Percentiles rank a stretch among this genome's conserved stretches.
Evolutionary conservation across 352 stramenopile genomes (phyloP).

Genomic region (Phytophthora pisi): DNA sequence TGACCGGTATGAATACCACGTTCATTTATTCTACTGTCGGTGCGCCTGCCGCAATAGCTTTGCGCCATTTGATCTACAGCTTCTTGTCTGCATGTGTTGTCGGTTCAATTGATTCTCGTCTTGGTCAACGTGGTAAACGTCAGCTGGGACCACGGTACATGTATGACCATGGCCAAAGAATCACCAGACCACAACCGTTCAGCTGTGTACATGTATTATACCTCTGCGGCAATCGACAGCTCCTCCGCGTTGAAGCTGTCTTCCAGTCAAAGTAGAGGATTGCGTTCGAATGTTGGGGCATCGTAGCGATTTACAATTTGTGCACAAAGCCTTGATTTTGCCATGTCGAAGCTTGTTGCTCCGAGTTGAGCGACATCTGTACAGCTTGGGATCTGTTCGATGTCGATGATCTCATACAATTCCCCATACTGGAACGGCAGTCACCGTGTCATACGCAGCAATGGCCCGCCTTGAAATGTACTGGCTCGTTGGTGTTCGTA

Average conservation of each 20-base stretch:
- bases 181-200: not conserved
- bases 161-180: not conserved
- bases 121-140: not conserved
- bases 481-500: conserved; percentile 26
- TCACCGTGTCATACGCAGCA: conserved; percentile 4
- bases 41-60: too few relatives aligned
- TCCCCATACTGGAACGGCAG: conserved; percentile 13
- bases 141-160: not conserved
- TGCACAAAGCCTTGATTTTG: conserved; percentile 1
- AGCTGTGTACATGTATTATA: too few relatives aligned
- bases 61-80: too few relatives aligned
- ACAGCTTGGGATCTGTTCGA: conserved; percentile 32
- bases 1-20: too few relatives aligned
- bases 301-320: not conserved
- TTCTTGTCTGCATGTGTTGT: too few relatives aligned
- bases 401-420: conserved; percentile 18
- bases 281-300: not conserved
- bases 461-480: conserved; percentile 22
- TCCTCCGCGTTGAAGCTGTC: too few relatives aligned
- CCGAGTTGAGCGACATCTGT: conserved; percentile 15
- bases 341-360: not conserved
- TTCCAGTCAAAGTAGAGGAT: too few relatives aligned
- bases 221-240: too few relatives aligned
- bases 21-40: too few relatives aligned
- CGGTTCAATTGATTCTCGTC: not conserved